A percentile compares a stretch with the other conserved stretches of the same genome.
Evolutionary conservation across 495 filamentous ascomycete genomes (phyloP).

Genomic region (Bombardia bombarda): DNA sequence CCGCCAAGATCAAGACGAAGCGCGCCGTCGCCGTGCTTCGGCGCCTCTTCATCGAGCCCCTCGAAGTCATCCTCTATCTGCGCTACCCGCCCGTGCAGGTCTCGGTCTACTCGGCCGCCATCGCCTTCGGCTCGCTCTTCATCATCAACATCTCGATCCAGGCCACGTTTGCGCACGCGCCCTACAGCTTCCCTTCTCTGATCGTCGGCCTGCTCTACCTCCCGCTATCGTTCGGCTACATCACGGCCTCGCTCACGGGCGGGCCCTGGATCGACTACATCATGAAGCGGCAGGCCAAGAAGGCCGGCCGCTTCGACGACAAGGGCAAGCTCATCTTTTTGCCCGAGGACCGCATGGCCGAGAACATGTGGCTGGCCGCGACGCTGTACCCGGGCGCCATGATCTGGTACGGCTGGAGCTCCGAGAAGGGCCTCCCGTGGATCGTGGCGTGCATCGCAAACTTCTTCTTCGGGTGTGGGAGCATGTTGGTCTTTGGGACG

Average conservation of each 20-base stretch:
- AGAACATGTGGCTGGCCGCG: conserved; percentile 81
- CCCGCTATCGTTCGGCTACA: conserved; percentile 70
- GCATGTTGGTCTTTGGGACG: conserved; percentile 79
- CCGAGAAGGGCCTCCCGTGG: conserved; percentile 34
- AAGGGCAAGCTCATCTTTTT: conserved; percentile 60
- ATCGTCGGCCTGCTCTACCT: conserved; percentile 80
- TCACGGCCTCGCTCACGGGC: conserved; percentile 63
- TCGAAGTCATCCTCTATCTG: conserved; percentile 21
- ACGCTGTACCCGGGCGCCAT: conserved; percentile 65
- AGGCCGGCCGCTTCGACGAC: conserved; percentile 62
- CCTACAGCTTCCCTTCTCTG: conserved; percentile 68
- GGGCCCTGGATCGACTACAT: conserved; percentile 84
- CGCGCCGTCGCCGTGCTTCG: conserved; percentile 28
- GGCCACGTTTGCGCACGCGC: conserved; percentile 59
- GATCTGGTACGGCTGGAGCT: conserved; percentile 53
- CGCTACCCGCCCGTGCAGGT: conserved; percentile 62
- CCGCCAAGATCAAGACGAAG: conserved; percentile 47
- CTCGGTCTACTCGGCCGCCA: conserved; percentile 73
- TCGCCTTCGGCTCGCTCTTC: conserved; percentile 78
- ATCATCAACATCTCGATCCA: conserved; percentile 83
- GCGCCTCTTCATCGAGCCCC: background rate
- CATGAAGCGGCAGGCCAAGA: conserved; percentile 74
- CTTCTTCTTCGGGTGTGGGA: conserved; percentile 81
- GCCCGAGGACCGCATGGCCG: conserved; percentile 83
- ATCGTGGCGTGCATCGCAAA: conserved; percentile 58